These are phyloP conservation scores for Magnaporthiopsis rhizophila DNA, from an alignment of 2,329 filamentous ascomycete genomes.

Conservation along the genomic window DNA sequence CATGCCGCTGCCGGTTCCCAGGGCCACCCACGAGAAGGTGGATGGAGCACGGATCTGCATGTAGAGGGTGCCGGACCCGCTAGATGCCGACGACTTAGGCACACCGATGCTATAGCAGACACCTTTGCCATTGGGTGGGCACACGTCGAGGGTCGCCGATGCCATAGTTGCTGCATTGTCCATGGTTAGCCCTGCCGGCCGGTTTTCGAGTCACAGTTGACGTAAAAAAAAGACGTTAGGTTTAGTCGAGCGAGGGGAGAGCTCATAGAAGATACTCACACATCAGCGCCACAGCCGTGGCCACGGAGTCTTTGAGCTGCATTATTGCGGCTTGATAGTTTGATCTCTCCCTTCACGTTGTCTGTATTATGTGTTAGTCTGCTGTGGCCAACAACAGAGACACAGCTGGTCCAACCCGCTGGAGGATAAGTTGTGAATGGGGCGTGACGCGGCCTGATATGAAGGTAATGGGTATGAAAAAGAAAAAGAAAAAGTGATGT, in stretches of 20 bases:
- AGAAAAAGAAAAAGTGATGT: no score
- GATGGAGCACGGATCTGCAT: conserved; percentile 51
- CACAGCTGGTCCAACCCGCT: no score
- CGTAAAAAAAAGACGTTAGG: no score
- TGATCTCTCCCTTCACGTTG: no score
- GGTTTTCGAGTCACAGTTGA: no score
- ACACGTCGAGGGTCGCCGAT: conserved; percentile 25
- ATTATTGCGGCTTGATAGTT: neutral
- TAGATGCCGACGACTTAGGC: conserved; percentile 38
- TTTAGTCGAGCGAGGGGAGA: no score
- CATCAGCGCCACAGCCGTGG: neutral
- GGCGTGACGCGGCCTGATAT: no score
- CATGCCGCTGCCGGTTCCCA: conserved; percentile 51
- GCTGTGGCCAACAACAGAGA: no score
- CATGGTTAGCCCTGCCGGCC: no score
- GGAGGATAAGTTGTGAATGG: no score
- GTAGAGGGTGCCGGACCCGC: conserved; percentile 48
- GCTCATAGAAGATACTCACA: neutral
- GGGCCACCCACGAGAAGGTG: conserved; percentile 46
- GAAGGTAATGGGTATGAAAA: no score
- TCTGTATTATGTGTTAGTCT: no score
- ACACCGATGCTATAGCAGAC: conserved; percentile 51
- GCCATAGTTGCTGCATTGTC: conserved; percentile 13
- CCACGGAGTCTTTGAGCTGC: neutral
- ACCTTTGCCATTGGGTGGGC: conserved; percentile 28